A percentile compares a stretch with the other conserved stretches of the same genome.
These are phyloP conservation scores for Colletotrichum destructivum DNA, from an alignment of 2,329 filamentous ascomycete genomes.

Conservation along the genomic window DNA sequence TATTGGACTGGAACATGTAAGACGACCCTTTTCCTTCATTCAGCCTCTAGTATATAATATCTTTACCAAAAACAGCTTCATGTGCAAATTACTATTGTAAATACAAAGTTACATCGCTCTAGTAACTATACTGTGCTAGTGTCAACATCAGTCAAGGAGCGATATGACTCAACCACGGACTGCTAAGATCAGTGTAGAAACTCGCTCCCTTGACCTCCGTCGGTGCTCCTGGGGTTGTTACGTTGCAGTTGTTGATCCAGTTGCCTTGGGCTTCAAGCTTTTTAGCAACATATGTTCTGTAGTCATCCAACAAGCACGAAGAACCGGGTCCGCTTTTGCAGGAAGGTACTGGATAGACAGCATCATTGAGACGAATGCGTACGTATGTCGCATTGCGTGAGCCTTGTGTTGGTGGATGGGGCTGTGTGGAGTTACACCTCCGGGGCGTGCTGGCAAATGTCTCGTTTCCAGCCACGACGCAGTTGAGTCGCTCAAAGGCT, in stretches of 20 bases:
- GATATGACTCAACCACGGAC: constrained; percentile 33
- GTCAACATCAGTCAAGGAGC: constrained; percentile 7
- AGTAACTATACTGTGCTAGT: neutral
- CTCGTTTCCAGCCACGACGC: constrained; percentile 49
- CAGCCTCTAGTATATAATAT: neutral
- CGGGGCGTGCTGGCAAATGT: constrained; percentile 27
- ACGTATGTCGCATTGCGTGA: constrained; percentile 60
- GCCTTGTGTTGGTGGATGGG: constrained; percentile 28
- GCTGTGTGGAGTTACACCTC: neutral
- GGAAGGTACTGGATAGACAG: constrained; percentile 71
- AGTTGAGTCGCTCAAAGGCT: constrained; percentile 74
- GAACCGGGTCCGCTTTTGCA: constrained; percentile 70
- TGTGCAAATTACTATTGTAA: neutral
- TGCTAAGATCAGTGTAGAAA: constrained; percentile 62
- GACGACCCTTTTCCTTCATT: too few relatives aligned
- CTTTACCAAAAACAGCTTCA: neutral
- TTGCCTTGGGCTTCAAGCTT: constrained; percentile 65
- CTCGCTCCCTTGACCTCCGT: constrained; percentile 61
- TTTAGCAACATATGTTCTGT: constrained; percentile 59
- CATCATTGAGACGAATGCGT: constrained; percentile 74
- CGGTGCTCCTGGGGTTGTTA: constrained; percentile 57
- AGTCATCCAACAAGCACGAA: constrained; percentile 65
- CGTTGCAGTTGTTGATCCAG: constrained; percentile 65
- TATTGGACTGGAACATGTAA: neutral
- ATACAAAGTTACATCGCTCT: neutral